Evolutionary conservation across 495 filamentous ascomycete species (phyloP).

Genomic region (Penicillium herquei): DNA sequence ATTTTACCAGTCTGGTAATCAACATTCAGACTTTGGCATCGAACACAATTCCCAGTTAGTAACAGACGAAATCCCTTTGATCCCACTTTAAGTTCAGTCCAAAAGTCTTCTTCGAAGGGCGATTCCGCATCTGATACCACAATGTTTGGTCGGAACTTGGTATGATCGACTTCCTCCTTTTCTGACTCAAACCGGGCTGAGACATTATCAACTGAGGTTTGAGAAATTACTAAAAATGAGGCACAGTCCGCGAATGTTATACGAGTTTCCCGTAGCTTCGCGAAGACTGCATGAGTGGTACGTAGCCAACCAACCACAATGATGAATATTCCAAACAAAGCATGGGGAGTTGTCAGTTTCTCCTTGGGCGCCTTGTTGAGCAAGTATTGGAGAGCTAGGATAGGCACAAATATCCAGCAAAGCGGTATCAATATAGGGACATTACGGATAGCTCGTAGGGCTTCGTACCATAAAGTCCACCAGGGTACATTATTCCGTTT

Average conservation of each 20-base stretch:
- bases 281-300: background rate
- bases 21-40: constrained; percentile 78
- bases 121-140: constrained; percentile 60
- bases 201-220: constrained; percentile 67
- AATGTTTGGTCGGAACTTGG: constrained; percentile 85
- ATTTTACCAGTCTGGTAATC: constrained; percentile 74
- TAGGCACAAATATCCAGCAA: background rate
- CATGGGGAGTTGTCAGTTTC: background rate
- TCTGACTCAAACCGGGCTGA: constrained; percentile 52
- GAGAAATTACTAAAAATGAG: constrained; percentile 70
- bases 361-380: background rate
- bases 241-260: constrained; percentile 83
- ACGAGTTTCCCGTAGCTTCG: constrained; percentile 24
- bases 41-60: constrained; percentile 75
- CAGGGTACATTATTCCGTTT: constrained; percentile 13
- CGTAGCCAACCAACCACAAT: background rate
- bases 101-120: constrained; percentile 84
- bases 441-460: background rate
- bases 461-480: constrained; percentile 1
- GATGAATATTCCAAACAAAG: background rate
- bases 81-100: constrained; percentile 61
- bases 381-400: background rate
- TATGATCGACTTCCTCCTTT: constrained; percentile 62
- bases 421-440: background rate
- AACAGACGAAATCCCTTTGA: constrained; percentile 39